Evolutionary conservation across 129 eudicot genomes (phyloP).

Genomic region (Pseudognaphalium luteoalbum): DNA sequence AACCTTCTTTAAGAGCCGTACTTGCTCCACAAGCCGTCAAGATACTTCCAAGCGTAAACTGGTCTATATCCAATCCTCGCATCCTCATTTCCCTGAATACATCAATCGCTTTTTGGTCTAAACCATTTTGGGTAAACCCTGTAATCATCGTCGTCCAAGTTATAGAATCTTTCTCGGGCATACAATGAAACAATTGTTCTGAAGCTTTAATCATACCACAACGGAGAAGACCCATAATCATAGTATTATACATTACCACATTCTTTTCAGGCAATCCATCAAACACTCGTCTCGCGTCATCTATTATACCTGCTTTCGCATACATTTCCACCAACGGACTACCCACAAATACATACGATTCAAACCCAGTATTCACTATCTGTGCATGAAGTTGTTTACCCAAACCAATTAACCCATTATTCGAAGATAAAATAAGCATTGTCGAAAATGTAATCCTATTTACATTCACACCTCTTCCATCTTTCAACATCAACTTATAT

Average conservation of each 20-base stretch:
- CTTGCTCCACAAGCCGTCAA: conserved; percentile 82
- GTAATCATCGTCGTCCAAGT: conserved; percentile 94
- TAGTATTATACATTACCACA: conserved; percentile 73
- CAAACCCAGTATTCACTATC: conserved; percentile 62
- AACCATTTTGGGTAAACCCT: conserved; percentile 71
- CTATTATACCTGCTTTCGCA: conserved; percentile 55
- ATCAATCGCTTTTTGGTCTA: conserved; percentile 55
- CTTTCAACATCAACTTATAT: conserved; percentile 64
- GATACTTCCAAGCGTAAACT: conserved; percentile 85
- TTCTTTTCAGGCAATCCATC: conserved; percentile 72
- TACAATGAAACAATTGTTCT: conserved; percentile 41
- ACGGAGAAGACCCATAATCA: conserved; percentile 73
- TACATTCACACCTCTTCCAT: conserved; percentile 49
- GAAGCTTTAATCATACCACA: conserved; percentile 78
- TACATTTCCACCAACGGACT: conserved; percentile 91
- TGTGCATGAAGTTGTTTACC: conserved; percentile 84
- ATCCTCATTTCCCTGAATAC: conserved; percentile 59
- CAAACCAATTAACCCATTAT: conserved; percentile 46
- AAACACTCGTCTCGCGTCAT: conserved; percentile 61
- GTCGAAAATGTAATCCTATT: conserved; percentile 81
- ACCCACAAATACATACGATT: conserved; percentile 74
- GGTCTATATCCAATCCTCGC: conserved; percentile 59
- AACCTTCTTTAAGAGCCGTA: conserved; percentile 65
- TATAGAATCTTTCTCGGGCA: conserved; percentile 79
- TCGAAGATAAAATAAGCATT: conserved; percentile 58